phyloP scores from a whole-genome alignment of 1,284 basidiomycete species.

The Sanghuangporus sanghuang region DNA sequence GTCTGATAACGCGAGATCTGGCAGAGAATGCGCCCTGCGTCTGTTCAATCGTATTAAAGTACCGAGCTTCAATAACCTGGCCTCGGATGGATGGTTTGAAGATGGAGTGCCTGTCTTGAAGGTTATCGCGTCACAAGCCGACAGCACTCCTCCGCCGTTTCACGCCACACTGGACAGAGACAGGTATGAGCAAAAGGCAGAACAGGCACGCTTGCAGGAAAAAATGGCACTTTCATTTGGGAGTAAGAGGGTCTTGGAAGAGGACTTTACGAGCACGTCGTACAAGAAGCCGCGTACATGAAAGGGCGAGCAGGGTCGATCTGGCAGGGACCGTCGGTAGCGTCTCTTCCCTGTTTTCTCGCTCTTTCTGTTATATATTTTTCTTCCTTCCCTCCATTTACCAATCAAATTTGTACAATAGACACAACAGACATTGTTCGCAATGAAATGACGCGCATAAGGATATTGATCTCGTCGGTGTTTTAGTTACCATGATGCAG shows the following conservation, averaged over 20 bases:
- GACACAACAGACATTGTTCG: no score
- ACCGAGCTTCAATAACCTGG: background rate
- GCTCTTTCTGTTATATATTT: background rate
- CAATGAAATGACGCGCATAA: no score
- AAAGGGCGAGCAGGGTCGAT: no score
- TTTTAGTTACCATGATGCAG: no score
- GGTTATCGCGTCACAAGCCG: background rate
- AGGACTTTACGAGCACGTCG: background rate
- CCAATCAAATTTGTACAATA: no score
- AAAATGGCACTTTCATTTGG: background rate
- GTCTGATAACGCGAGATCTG: background rate
- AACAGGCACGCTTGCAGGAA: background rate
- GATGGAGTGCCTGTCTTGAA: background rate
- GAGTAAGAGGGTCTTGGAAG: background rate
- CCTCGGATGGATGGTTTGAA: background rate
- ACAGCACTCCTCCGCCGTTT: background rate
- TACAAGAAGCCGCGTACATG: background rate
- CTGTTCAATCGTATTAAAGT: background rate
- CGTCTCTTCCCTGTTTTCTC: no score
- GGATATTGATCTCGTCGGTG: no score
- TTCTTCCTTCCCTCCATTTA: background rate
- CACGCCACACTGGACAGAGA: background rate
- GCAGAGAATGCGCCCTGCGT: background rate
- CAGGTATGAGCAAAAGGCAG: background rate
- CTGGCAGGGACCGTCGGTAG: no score